Evolutionary conservation across 805 yeast species (phyloP).

Genomic region (Saccharomycopsis oosterbeekiorum): DNA sequence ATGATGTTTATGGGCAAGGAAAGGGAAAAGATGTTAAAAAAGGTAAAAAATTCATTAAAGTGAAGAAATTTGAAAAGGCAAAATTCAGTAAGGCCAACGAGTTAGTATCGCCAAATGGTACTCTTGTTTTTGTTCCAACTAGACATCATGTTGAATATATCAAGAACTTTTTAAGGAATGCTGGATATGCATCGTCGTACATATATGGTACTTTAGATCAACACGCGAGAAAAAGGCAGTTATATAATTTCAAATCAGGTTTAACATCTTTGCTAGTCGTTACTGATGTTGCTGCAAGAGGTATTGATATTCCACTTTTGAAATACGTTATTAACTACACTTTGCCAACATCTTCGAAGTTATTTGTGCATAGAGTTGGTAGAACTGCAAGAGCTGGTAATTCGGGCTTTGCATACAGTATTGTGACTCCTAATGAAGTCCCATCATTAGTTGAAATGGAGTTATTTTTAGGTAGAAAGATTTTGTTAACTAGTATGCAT

Average conservation of each 20-base stretch:
- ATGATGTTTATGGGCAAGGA: constrained; percentile 25
- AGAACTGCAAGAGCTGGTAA: constrained; percentile 99
- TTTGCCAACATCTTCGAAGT: constrained; percentile 84
- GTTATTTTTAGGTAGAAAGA: constrained; percentile 75
- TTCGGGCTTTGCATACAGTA: constrained; percentile 94
- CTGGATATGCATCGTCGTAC: constrained; percentile 79
- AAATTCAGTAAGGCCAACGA: constrained; percentile 72
- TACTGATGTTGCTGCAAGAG: constrained; percentile 97
- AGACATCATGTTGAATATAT: constrained; percentile 96
- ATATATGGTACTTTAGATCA: constrained; percentile 95
- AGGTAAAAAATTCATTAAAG: constrained; percentile 22
- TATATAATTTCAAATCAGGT: constrained; percentile 77
- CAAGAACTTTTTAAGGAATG: constrained; percentile 53
- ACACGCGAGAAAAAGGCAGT: constrained; percentile 83
- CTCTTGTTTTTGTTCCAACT: constrained; percentile 92
- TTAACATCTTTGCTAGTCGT: constrained; percentile 82
- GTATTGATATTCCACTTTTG: constrained; percentile 94
- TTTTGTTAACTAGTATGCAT: constrained; percentile 60
- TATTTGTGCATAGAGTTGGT: constrained; percentile 95
- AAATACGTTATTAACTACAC: constrained; percentile 92
- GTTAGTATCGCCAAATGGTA: constrained; percentile 75
- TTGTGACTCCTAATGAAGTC: constrained; percentile 73
- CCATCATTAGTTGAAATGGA: constrained; percentile 89
- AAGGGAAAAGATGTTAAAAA: constrained; percentile 5
- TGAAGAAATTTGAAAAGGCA: constrained; percentile 35